Conservation (phyloP, 208 protist species). For the Porcisia deanei region DNA sequence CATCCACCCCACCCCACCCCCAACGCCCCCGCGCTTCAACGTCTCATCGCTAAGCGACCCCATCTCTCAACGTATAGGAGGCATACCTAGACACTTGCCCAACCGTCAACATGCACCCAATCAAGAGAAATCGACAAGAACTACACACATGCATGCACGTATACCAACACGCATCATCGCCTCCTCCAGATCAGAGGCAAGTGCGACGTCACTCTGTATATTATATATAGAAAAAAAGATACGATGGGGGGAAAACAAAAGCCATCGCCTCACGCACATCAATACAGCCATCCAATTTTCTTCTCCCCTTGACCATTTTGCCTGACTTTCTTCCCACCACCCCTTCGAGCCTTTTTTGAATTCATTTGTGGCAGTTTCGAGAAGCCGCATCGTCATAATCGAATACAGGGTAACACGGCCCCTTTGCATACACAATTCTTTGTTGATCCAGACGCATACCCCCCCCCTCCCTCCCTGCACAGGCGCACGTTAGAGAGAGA, state of each 20-base stretch:
- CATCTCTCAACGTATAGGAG: background rate
- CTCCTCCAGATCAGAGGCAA: background rate
- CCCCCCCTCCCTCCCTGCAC: too few relatives aligned
- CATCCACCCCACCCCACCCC: background rate
- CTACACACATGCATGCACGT: background rate
- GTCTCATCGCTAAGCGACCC: background rate
- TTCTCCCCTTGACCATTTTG: background rate
- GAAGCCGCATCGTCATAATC: background rate
- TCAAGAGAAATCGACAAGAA: background rate
- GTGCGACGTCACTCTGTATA: background rate
- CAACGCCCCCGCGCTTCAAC: background rate
- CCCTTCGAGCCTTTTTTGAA: background rate
- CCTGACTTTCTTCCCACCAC: background rate
- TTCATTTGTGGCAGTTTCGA: background rate
- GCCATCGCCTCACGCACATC: background rate
- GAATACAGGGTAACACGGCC: background rate
- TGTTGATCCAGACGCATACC: too few relatives aligned
- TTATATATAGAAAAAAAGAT: background rate
- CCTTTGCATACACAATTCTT: too few relatives aligned
- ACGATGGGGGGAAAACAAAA: background rate
- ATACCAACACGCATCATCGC: background rate
- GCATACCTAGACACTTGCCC: background rate
- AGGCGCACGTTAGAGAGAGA: too few relatives aligned
- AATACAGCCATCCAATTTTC: background rate
- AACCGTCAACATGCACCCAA: background rate